Conservation (phyloP, 2,329 filamentous ascomycete genomes). For the Trichocomaceae sp. region DNA sequence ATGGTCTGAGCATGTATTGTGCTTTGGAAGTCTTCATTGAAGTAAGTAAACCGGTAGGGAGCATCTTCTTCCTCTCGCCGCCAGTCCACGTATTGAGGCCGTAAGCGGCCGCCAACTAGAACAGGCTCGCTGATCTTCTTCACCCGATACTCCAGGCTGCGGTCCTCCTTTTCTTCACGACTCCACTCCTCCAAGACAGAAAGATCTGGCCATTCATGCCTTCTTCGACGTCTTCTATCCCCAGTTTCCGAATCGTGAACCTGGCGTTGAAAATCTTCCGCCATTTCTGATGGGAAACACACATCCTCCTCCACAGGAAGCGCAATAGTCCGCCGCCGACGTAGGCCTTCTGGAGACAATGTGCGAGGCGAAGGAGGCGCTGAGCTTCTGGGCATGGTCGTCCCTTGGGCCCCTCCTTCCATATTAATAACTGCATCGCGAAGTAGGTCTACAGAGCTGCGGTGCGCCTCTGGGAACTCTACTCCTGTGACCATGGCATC, state of each 20-base stretch:
- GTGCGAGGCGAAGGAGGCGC: slow-evolving; percentile 35
- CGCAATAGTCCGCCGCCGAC: slow-evolving; percentile 52
- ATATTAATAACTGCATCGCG: slow-evolving; percentile 42
- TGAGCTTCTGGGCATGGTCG: slow-evolving; percentile 11
- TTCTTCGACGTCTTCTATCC: slow-evolving; percentile 51
- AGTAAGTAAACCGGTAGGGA: slow-evolving; percentile 95
- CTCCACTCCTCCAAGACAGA: slow-evolving; percentile 82
- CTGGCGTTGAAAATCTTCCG: slow-evolving; percentile 60
- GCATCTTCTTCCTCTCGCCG: slow-evolving; percentile 81
- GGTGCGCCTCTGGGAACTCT: slow-evolving; percentile 34
- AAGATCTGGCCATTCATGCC: slow-evolving; percentile 79
- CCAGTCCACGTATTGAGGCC: slow-evolving; percentile 75
- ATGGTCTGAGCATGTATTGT: slow-evolving; percentile 96
- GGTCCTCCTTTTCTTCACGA: slow-evolving; percentile 78
- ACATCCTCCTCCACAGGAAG: slow-evolving; percentile 76
- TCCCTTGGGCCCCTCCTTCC: slow-evolving; percentile 22
- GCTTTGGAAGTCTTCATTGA: slow-evolving; percentile 93
- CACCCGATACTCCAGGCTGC: slow-evolving; percentile 71
- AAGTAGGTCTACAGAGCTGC: slow-evolving; percentile 22
- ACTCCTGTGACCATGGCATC: slow-evolving; percentile 46
- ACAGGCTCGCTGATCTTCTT: slow-evolving; percentile 94
- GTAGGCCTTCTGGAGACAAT: slow-evolving; percentile 32
- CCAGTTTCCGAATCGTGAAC: slow-evolving; percentile 40
- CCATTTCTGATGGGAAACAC: slow-evolving; percentile 81
- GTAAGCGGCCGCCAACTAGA: slow-evolving; percentile 79